Base-by-base conservation (phyloP, 176 grass and related monocot species). In the Urochloa ruziziensis region DNA sequence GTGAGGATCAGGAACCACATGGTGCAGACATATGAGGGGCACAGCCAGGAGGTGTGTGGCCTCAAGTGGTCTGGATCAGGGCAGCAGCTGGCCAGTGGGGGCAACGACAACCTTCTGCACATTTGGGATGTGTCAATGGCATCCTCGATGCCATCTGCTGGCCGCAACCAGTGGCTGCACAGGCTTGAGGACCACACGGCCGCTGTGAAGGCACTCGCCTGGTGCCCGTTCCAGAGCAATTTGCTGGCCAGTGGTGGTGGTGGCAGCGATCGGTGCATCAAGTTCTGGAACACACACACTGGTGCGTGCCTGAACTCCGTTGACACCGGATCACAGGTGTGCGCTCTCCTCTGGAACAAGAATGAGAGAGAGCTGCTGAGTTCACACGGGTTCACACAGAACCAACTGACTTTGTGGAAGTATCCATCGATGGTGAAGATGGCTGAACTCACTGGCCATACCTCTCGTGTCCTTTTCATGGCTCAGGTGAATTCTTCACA, bases 161-260 rank as follows among this genome's bases (percentile, higher is more conserved):
- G 89, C 32, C 89, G 82, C 29, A 94, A 69, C 80, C 92, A 94
- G 73, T 94, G 92, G 92, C 52, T 91, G 27, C 86, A 94, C 83
- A 86, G 83, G 56, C 81, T 94, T 0, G 86, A 91, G 70, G 86
- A 91, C 66, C 92, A 94, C 75, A 70, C 7, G 49, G 92, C 92
- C 1, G 89, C 92, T 3, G 92, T 94, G 56, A 94, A 94, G 76
- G 89, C 92, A 2, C 92, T 94, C 0, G 89, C 89, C 0, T 94
- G 92, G 92, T 94, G 92, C 65, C 89, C 92, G 4, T 94, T 94
- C 80, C 92, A 94, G 72, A 91, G 86, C 80, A 94, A 91, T 77
- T 78, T 94, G 83, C 70, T 94, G 2, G 88, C 88, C 2, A 86
- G 88, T 11, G 91, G 91, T 0, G 91, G 91, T 49, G 85, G 91